These are phyloP conservation scores for Crucihimalaya himalaica DNA, from an alignment of 345 rosid species.

Conservation along the genomic window DNA sequence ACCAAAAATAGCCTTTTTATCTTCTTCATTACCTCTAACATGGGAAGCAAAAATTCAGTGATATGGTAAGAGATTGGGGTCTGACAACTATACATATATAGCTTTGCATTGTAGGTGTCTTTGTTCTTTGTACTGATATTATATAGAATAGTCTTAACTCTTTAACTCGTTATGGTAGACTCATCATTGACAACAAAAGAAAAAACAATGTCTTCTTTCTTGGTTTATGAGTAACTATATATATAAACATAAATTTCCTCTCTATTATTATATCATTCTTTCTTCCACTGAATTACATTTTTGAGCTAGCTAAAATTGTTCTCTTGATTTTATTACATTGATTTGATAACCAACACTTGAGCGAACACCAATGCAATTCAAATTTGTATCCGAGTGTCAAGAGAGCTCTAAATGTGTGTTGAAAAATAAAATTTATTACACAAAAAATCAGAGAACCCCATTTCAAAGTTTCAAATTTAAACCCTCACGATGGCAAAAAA, in stretches of 20 bases:
- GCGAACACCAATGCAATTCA: neutral
- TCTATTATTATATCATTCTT: too few species aligned
- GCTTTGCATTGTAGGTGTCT: slow-evolving; percentile 21
- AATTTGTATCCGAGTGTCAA: neutral
- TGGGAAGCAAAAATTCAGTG: slow-evolving; percentile 26
- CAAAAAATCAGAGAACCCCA: slow-evolving; percentile 28
- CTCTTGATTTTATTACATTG: neutral
- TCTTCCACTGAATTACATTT: neutral
- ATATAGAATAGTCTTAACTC: neutral
- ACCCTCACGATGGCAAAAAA: slow-evolving; percentile 21
- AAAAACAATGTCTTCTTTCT: neutral
- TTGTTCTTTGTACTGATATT: slow-evolving; percentile 4
- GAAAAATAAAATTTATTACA: neutral
- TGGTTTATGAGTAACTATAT: neutral
- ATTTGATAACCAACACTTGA: neutral
- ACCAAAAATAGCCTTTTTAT: neutral
- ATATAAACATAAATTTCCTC: neutral
- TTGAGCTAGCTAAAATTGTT: too few species aligned
- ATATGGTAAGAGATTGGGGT: slow-evolving; percentile 30
- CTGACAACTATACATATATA: slow-evolving; percentile 34
- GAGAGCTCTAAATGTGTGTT: neutral
- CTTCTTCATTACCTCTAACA: slow-evolving; percentile 25
- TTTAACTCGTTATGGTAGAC: neutral
- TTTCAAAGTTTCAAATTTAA: slow-evolving; percentile 25
- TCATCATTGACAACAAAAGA: neutral